Evolutionary conservation across 192 early-diverging fungal species (phyloP), one percentile per base, ranked within the genome.

Genomic region (Ambispora gerdemannii): DNA sequence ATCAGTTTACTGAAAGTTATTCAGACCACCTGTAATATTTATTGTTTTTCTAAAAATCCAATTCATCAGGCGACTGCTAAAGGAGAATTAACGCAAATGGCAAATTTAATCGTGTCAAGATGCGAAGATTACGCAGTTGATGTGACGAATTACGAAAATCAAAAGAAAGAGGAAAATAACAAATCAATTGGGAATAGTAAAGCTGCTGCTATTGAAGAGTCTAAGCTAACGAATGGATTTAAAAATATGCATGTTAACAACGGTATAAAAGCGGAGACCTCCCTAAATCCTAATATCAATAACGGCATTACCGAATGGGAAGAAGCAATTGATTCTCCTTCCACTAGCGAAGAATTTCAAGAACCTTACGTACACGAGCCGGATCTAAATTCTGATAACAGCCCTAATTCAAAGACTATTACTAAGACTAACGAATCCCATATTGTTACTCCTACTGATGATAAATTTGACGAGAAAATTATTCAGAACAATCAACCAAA

Each of bases 11-110:
- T 80, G 15, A 80, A 80, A 50, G 75, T 80, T 59, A 77, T 80
- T 63, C 79, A 80, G 62, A 77, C 79, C 27, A 73, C 75, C 50
- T 80, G 76, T 67, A 80, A 80, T 28, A 77, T 80, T 7, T 80
- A 62, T 73, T 80, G 79, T 70, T 80, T 72, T 69, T 74, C 79
- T 49, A 80, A 77, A 25, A 73, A 68, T 20, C 71, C 73, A 20
- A 71, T 80, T 31, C 71, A 76, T 20, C 79, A 77, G 67, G 79
- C 79, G 7, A 80, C 79, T 36, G 79, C 79, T 35, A 80, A 80
- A 35, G 79, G 75, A 15, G 79, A 76, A 68, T 72, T 80, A 27
- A 80, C 79, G 17, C 79, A 80, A 65, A 80, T 80, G 67, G 74
- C 76, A 34, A 80, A 80, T 69, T 50, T 77, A 27, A 72, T 80